These are phyloP conservation scores for Alternaria incomplexa DNA, from an alignment of 2,329 filamentous ascomycete species.

Conservation along the genomic window DNA sequence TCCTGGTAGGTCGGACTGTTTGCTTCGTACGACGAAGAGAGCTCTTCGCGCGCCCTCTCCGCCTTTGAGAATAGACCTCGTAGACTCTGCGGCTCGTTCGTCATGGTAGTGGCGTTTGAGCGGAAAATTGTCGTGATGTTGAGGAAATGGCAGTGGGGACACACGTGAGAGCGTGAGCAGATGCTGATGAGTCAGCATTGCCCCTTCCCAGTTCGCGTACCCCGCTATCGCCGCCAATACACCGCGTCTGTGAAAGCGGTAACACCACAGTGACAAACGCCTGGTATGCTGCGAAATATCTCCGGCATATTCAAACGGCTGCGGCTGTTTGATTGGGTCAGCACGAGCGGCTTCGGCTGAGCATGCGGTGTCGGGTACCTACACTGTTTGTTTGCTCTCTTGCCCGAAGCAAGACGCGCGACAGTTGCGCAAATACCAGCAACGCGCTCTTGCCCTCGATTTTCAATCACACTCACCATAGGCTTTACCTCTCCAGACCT, in stretches of 20 bases:
- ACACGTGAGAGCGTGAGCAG: constrained; percentile 34
- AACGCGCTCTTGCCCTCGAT: constrained; percentile 11
- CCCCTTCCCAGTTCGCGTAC: constrained; percentile 20
- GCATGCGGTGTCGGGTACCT: constrained; percentile 8
- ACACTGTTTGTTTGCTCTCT: constrained; percentile 23
- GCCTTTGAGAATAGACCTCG: constrained; percentile 61
- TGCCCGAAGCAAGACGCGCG: background rate
- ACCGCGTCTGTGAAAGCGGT: constrained; percentile 2
- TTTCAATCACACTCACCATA: background rate
- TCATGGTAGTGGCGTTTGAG: constrained; percentile 18
- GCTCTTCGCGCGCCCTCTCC: constrained; percentile 59
- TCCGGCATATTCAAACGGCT: background rate
- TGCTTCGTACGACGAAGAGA: constrained; percentile 70
- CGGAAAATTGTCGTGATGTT: background rate
- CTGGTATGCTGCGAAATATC: background rate
- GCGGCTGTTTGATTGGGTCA: background rate
- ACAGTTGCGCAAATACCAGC: constrained; percentile 15
- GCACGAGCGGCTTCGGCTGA: background rate
- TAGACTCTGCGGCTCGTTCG: constrained; percentile 61
- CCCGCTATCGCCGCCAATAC: constrained; percentile 17
- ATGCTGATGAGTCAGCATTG: constrained; percentile 26
- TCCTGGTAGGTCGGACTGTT: constrained; percentile 71
- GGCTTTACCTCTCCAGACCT: background rate
- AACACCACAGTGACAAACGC: background rate
- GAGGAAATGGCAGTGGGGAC: constrained; percentile 3